Evolutionary conservation across 371 early-diverging fungal species (phyloP).

Genomic region (Mortierella sp.): DNA sequence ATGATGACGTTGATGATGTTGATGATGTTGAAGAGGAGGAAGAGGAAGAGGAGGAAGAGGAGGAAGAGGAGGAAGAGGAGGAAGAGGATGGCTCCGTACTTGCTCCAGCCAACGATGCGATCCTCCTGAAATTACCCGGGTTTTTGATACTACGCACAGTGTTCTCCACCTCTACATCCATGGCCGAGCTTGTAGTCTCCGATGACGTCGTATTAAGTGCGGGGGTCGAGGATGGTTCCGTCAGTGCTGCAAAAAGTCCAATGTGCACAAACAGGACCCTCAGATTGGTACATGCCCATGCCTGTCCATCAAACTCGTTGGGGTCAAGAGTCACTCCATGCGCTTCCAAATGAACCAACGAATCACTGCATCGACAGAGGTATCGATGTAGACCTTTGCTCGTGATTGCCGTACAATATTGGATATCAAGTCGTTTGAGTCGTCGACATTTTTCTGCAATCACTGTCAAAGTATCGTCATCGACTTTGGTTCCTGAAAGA

Average conservation of each 20-base stretch:
- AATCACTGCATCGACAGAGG: slow-evolving; percentile 19
- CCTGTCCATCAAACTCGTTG: slow-evolving; percentile 22
- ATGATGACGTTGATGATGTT: too few species aligned
- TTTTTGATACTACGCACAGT: too few species aligned
- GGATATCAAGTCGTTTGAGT: slow-evolving; percentile 37
- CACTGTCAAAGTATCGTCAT: slow-evolving; percentile 22
- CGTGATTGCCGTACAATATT: slow-evolving; percentile 41
- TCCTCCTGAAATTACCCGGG: too few species aligned
- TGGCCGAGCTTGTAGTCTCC: too few species aligned
- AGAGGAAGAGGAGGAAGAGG: too few species aligned
- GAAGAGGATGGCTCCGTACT: too few species aligned
- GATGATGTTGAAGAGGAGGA: too few species aligned
- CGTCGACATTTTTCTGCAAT: slow-evolving; percentile 37
- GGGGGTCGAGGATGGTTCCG: not conserved
- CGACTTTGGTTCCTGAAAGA: slow-evolving; percentile 32
- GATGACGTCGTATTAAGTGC: not conserved
- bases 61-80: too few species aligned
- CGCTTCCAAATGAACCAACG: slow-evolving; percentile 38
- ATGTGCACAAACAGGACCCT: slow-evolving; percentile 43
- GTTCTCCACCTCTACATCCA: too few species aligned
- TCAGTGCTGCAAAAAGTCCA: slow-evolving; percentile 27
- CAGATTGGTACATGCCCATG: slow-evolving; percentile 43
- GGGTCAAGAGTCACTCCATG: slow-evolving; percentile 43
- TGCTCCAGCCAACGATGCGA: too few species aligned
- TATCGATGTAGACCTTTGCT: slow-evolving; percentile 36